Evolutionary conservation across 2,329 filamentous ascomycete species (phyloP), one percentile per base, ranked within the genome.

Genomic region (Nigrospora sphaerica): DNA sequence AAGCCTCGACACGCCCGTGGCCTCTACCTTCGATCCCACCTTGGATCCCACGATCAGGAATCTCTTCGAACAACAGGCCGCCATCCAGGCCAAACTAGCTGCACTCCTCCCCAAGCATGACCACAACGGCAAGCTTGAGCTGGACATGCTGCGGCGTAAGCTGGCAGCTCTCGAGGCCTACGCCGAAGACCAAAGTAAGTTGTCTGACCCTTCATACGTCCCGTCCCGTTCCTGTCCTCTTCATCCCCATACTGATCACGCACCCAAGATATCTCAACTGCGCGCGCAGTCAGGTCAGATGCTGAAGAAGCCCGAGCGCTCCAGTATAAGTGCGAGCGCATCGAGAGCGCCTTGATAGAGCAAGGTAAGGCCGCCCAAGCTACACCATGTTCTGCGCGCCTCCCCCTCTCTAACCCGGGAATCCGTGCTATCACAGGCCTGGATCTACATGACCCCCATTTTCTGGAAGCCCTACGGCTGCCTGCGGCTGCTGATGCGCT

Each of bases 311-410:
- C 77, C 23, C 69, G 77, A 46, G 67, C 70, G 34, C 62, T 80
- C 45, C 77, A 81, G 58, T 77, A 80, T 55, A 73, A 72, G 52
- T 80, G 77, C 62, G 77, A 81, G 62, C 78, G 74, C 58, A 72
- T 81, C 46, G 75, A 80, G 56, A 67, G 66, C 44, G 71, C 70
- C 46, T 74, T 75, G 54, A 58, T 76, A 50, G 69, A 73, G 16
- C 62, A 70, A 62, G 72, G 72, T 75, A 66, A 45, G 43, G 17
- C 10, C 13, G 10, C 34, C 34, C 13, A n/a, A n/a, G 12, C 34
- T 11, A 36, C 12, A 14, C 23, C 23, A 28, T 28, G 23, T 28
- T 10, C 6, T 28, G 23, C 40, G 68, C 55, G 38, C 16, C 33
- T 42, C 35, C 36, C 32, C 19, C 36, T 43, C 34, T 42, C 37